phyloP scores from a whole-genome alignment of 2,329 filamentous ascomycete species.

The Aulographum hederae region DNA sequence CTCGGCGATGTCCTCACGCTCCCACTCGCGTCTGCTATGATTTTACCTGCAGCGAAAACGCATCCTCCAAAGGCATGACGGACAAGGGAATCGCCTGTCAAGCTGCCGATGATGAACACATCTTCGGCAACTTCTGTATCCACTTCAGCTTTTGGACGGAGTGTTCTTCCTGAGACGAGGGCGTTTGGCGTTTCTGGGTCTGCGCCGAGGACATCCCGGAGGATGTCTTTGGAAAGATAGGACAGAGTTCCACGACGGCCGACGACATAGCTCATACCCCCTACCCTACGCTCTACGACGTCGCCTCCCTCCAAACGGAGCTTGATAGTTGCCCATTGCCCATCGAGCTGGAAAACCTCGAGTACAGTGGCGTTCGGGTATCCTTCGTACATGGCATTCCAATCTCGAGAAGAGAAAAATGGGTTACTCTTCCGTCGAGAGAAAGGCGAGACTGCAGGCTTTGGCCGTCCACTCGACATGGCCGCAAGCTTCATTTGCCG shows the following conservation, averaged over 20 bases:
- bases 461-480: constrained; percentile 9
- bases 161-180: constrained; percentile 31
- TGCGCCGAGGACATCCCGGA: constrained; percentile 25
- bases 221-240: constrained; percentile 30
- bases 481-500: constrained; percentile 38
- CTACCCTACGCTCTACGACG: constrained; percentile 25
- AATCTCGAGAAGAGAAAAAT: constrained; percentile 29
- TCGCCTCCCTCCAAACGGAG: constrained; percentile 25
- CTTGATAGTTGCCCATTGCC: constrained; percentile 14
- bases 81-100: constrained; percentile 42
- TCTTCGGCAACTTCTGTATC: constrained; percentile 30
- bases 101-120: constrained; percentile 38
- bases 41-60: constrained; percentile 34
- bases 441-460: constrained; percentile 8
- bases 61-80: constrained; percentile 41
- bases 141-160: constrained; percentile 30
- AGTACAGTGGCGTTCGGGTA: constrained; percentile 33
- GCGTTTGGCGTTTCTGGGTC: background rate
- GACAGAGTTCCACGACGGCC: constrained; percentile 35
- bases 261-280: constrained; percentile 34
- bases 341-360: constrained; percentile 13
- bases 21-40: constrained; percentile 15
- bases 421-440: constrained; percentile 20
- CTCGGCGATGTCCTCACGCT: background rate
- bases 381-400: constrained; percentile 34